Percentiles rank a stretch among this genome's conserved stretches.
Conservation (phyloP, 768 basidiomycete species). For the Mrakia gelida region DNA sequence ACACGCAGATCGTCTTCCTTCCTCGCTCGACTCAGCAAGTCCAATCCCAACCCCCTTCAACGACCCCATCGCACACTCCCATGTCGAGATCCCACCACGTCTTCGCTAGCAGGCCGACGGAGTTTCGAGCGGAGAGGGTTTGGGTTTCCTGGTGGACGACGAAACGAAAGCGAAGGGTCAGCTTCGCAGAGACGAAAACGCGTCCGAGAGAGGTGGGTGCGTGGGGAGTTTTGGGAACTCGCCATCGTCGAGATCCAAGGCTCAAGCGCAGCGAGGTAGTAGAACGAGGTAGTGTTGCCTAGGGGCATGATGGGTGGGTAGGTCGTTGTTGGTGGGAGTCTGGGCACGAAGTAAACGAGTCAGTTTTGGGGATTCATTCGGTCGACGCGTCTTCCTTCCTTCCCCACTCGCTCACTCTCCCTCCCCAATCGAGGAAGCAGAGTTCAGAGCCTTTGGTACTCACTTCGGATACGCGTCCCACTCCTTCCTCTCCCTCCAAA, state of each 20-base stretch:
- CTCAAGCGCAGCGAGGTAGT: slow-evolving; percentile 90
- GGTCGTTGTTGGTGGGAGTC: slow-evolving; percentile 58
- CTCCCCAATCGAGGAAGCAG: no score
- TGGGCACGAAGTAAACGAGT: slow-evolving; percentile 53
- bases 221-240: background rate
- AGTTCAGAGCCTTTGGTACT: no score
- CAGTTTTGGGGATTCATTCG: background rate
- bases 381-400: slow-evolving; percentile 24
- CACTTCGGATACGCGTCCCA: slow-evolving; percentile 38
- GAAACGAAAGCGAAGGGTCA: background rate
- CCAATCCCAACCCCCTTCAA: slow-evolving; percentile 25
- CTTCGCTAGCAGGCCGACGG: slow-evolving; percentile 1
- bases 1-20: no score
- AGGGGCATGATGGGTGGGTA: slow-evolving; percentile 73
- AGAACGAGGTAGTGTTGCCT: slow-evolving; percentile 13
- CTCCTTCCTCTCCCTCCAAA: slow-evolving; percentile 78
- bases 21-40: slow-evolving; percentile 7
- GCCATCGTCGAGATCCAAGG: slow-evolving; percentile 83
- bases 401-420: background rate
- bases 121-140: slow-evolving; percentile 21
- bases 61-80: background rate
- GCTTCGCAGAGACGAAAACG: background rate
- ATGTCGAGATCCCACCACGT: slow-evolving; percentile 5
- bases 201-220: no score
- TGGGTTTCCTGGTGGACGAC: slow-evolving; percentile 8